Percentiles rank a stretch among this genome's conserved stretches.
These are phyloP conservation scores for Fragilariopsis cylindrus DNA, from an alignment of 108 stramenopile species.

Conservation along the genomic window DNA sequence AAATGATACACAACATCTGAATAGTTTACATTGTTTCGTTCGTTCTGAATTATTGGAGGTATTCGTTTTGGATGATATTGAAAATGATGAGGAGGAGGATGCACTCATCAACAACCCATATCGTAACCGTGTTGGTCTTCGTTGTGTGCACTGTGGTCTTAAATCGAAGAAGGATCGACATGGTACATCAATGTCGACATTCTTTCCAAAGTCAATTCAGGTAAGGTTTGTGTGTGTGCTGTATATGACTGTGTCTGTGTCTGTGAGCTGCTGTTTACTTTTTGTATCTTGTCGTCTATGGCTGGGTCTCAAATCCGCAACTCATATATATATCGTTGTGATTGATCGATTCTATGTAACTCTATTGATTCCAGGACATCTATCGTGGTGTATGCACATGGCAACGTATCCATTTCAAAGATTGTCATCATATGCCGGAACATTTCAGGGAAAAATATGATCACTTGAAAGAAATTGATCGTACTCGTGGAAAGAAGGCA, in stretches of 20 bases:
- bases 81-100: not conserved
- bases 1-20: constrained; percentile 33
- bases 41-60: constrained; percentile 46
- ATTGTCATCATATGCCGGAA: constrained; percentile 52
- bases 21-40: constrained; percentile 50
- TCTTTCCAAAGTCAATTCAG: constrained; percentile 37
- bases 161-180: constrained; percentile 9
- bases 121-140: constrained; percentile 32
- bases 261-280: no score
- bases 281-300: no score
- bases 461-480: constrained; percentile 45
- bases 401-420: constrained; percentile 62
- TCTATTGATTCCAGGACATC: constrained; percentile 28
- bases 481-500: constrained; percentile 59
- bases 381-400: constrained; percentile 46
- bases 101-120: not conserved
- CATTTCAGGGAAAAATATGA: constrained; percentile 41
- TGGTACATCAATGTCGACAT: constrained; percentile 35
- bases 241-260: no score
- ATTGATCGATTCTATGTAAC: no score
- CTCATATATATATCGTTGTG: no score
- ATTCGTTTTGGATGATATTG: constrained; percentile 24
- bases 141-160: constrained; percentile 37
- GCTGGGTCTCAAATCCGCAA: no score
- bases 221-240: no score